Evolutionary conservation across 176 grass and related monocot species (phyloP).

Genomic region (Oryza australiensis): DNA sequence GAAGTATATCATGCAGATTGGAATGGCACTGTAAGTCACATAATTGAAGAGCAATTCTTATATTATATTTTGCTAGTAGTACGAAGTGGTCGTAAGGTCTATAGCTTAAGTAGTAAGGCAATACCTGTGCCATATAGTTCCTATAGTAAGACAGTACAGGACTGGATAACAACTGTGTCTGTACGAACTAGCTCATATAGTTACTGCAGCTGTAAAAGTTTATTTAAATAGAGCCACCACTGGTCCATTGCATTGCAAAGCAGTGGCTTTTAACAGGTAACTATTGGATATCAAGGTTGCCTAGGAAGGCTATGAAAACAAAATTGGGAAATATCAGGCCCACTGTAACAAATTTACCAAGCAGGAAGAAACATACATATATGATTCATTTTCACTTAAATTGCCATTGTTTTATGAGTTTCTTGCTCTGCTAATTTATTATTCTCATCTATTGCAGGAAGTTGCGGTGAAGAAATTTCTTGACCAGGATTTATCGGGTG

Average conservation of each 20-base stretch:
- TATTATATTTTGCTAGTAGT: constrained; percentile 9
- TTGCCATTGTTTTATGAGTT: constrained; percentile 23
- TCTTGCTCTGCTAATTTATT: constrained; percentile 15
- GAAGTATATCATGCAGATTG: constrained; percentile 98
- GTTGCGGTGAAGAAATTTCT: constrained; percentile 99
- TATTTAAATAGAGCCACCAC: constrained; percentile 2
- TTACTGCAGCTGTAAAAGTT: constrained; percentile 5
- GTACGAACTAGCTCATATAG: background rate
- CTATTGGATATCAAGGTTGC: constrained; percentile 11
- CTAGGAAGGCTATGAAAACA: background rate
- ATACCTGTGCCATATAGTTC: background rate
- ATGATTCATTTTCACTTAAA: background rate
- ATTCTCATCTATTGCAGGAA: constrained; percentile 59
- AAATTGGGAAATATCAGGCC: background rate
- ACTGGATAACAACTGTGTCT: background rate
- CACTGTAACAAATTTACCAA: constrained; percentile 20
- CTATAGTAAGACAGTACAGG: background rate
- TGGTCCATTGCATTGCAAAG: background rate
- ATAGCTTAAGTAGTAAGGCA: background rate
- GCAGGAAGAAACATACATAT: background rate
- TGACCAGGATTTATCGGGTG: constrained; percentile 91
- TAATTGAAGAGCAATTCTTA: constrained; percentile 33
- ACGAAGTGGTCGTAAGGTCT: background rate
- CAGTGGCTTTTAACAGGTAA: background rate
- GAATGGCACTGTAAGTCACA: constrained; percentile 91